Evolutionary conservation across 768 basidiomycete genomes (phyloP).

Genomic region (Sarcomyxa edulis): DNA sequence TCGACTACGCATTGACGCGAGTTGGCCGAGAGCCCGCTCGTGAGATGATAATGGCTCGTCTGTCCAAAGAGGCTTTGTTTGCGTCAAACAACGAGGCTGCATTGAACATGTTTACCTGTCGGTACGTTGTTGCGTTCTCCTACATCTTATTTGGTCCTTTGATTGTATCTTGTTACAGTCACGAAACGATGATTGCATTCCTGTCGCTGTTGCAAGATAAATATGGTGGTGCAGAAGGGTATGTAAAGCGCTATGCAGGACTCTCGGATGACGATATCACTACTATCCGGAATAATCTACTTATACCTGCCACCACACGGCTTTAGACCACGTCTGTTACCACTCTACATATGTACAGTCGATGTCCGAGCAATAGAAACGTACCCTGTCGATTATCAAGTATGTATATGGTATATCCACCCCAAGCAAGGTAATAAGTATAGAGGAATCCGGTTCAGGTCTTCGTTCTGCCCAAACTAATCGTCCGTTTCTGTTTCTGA

Average conservation of each 20-base stretch:
- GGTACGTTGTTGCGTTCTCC: slow-evolving; percentile 36
- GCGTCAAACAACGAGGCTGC: slow-evolving; percentile 70
- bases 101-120: slow-evolving; percentile 78
- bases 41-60: slow-evolving; percentile 60
- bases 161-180: slow-evolving; percentile 30
- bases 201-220: slow-evolving; percentile 52
- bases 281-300: slow-evolving; percentile 53
- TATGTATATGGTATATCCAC: too few relatives aligned
- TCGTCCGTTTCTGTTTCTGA: slow-evolving; percentile 9
- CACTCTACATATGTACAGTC: not conserved
- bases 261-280: slow-evolving; percentile 61
- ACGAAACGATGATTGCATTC: slow-evolving; percentile 74
- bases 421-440: not conserved
- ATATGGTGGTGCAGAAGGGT: slow-evolving; percentile 66
- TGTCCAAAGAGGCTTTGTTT: slow-evolving; percentile 68
- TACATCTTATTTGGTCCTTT: not conserved
- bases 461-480: slow-evolving; percentile 16
- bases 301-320: slow-evolving; percentile 24
- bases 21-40: slow-evolving; percentile 78
- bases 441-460: slow-evolving; percentile 3
- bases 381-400: too few relatives aligned
- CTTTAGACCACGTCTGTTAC: slow-evolving; percentile 6
- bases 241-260: slow-evolving; percentile 48
- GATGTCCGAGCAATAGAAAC: not conserved
- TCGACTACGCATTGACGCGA: slow-evolving; percentile 74